These are phyloP conservation scores for Malus sylvestris DNA, from an alignment of 306 rosid species.

Conservation along the genomic window DNA sequence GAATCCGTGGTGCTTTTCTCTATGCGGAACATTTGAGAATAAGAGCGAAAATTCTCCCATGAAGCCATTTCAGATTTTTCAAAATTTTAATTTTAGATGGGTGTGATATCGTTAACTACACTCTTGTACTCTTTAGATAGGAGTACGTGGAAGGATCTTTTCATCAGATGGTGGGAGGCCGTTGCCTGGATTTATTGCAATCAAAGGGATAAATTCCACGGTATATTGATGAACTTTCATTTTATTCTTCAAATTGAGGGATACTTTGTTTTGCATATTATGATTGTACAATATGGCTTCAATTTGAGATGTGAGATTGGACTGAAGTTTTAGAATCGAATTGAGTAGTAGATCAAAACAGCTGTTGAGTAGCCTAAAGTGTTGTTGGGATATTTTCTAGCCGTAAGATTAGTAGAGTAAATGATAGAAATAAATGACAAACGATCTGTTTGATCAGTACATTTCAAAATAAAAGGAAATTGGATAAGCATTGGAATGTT, in stretches of 20 bases:
- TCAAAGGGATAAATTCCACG: conserved; percentile 65
- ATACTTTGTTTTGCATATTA: background rate
- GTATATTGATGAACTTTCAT: conserved; percentile 25
- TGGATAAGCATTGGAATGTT: background rate
- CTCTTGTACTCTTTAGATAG: conserved; percentile 43
- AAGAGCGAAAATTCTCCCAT: background rate
- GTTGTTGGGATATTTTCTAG: background rate
- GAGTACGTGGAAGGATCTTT: conserved; percentile 83
- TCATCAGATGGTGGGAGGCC: conserved; percentile 79
- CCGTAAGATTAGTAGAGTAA: background rate
- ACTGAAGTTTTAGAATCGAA: background rate
- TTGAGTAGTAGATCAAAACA: background rate
- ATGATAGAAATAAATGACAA: background rate
- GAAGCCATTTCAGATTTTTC: background rate
- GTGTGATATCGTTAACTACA: conserved; percentile 8
- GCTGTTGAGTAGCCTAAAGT: background rate
- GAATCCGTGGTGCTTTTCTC: background rate
- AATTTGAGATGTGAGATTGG: background rate
- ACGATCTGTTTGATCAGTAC: background rate
- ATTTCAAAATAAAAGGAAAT: background rate
- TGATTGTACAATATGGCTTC: background rate
- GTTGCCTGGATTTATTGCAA: conserved; percentile 49
- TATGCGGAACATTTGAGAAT: background rate
- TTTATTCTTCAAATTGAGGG: background rate
- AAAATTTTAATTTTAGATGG: background rate